Evolutionary conservation across 805 yeast genomes (phyloP), one percentile per base, ranked within the genome.

Genomic region (Kockiozyma suomiensis): DNA sequence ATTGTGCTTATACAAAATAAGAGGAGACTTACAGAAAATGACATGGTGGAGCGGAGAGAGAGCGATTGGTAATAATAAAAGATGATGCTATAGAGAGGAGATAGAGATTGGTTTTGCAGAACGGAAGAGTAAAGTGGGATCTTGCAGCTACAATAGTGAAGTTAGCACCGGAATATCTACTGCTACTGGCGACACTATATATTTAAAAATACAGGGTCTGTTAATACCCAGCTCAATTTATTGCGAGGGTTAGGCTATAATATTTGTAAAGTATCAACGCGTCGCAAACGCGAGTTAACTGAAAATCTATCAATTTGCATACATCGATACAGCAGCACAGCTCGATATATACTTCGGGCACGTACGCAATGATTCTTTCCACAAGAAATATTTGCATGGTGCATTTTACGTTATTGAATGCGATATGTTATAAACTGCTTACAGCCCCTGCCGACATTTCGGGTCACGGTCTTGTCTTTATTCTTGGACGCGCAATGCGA

Each of bases 401-500:
- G 54, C 65, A 65, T 35, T 58, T 66, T 40, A 54, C 68, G n/a
- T 28, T 66, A 45, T 17, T 63, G 8, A 59, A 65, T 19, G 62
- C 67, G 28, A 50, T 66, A 19, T 52, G 52, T 15, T 63, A 54
- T 28, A 61, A 58, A 32, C 54, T 66, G 2, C 56, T 66, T 17
- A 59, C 64, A 17, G 56, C 61, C 26, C 68, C 69, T 0, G 37
- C 47, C 4, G 48, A 25, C 28, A 56, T 66, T 7, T 50, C 66
- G 8, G 48, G 48, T 17, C 66, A 66, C 60, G 66, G 61, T 1
- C 37, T 66, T 4, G 59, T 66, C 10, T 58, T 62, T 26, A 26
- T 66, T 5, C 33, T 66, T 3, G 69, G 68, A 4, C 57, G 61
- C 10, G 61, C 68, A 10, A 64, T 66, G 65, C 21, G 48, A 13